Evolutionary conservation across 2,329 filamentous ascomycete species (phyloP), one percentile per base, ranked within the genome.

Genomic region (Tolypocladium pustulatum): DNA sequence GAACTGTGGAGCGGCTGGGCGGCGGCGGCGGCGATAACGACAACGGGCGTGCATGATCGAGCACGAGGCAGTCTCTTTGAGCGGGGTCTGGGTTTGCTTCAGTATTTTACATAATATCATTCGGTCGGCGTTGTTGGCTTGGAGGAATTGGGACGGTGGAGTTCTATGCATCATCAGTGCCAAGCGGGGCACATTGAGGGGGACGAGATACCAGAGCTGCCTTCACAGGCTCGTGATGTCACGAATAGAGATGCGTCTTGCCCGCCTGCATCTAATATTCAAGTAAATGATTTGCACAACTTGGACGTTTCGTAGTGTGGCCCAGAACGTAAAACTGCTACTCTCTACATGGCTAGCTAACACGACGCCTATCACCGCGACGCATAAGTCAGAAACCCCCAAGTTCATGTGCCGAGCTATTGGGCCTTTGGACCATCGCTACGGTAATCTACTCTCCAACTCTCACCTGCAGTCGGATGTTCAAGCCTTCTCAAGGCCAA

Each of bases 1-100:
- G 88, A 62, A 77, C 85, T 40, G 83, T 87, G 38, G 82, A 86
- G 65, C 78, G 81, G 60, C 76, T 87, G 10, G 82, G 81, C 41
- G 81, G 81, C 49, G 76, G 78, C 58, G 81, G 78, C 58, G 81
- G 82, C 58, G 81, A 83, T 59, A 77, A 79, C 34, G 72, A 73
- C 56, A 59, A 56, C 17, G 58, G 57, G 37, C 62, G 62, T 55
- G 63, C 58, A 54, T 69, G 62, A 58, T 54, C 30, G 17, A 34
- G 30, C 30, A 34, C 17, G 20, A n/a, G 49, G 30, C 49, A 20
- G 17, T 9, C 5, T 34, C 17, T 51, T 32, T 51, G 9, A 51
- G 27, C 17, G 46, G 46, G n/a, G 27, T 51, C 27, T 30, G 17
- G 27, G 46, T 15, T 52, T 52, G 8, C 17, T 34, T 52, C 17